phyloP scores from a whole-genome alignment of 495 filamentous ascomycete species.

The Tuber melanosporum region DNA sequence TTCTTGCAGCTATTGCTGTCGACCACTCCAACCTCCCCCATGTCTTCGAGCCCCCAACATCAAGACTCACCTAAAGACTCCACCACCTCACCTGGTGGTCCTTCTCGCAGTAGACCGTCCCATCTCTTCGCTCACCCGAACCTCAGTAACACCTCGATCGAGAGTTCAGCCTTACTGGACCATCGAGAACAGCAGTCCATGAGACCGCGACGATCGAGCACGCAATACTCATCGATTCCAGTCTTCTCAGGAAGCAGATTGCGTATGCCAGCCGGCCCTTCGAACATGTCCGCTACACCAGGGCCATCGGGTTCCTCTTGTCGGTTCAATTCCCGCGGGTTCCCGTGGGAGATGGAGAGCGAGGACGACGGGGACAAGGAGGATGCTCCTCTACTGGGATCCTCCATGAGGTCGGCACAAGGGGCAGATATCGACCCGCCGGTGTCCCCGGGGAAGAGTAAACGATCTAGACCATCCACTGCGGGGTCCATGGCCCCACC shows the following conservation, averaged over 20 bases:
- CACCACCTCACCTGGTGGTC: not conserved
- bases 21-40: slow-evolving; percentile 19
- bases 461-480: slow-evolving; percentile 30
- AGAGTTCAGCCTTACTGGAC: slow-evolving; percentile 72
- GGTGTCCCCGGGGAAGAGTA: slow-evolving; percentile 25
- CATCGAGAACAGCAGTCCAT: slow-evolving; percentile 71
- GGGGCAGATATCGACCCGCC: slow-evolving; percentile 12
- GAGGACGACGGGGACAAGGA: slow-evolving; percentile 49
- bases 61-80: slow-evolving; percentile 6
- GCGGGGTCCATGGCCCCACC: slow-evolving; percentile 9
- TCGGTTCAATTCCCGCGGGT: slow-evolving; percentile 16
- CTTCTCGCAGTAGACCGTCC: slow-evolving; percentile 1
- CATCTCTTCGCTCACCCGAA: slow-evolving; percentile 44
- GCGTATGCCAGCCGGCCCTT: slow-evolving; percentile 10
- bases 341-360: slow-evolving; percentile 26
- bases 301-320: slow-evolving; percentile 25
- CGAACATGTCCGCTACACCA: slow-evolving; percentile 11
- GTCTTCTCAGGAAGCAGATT: slow-evolving; percentile 23
- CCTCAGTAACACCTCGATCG: slow-evolving; percentile 71
- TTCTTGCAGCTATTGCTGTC: slow-evolving; percentile 23
- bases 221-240: slow-evolving; percentile 23
- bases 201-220: slow-evolving; percentile 55
- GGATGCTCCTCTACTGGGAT: slow-evolving; percentile 54
- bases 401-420: slow-evolving; percentile 34
- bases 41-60: slow-evolving; percentile 6